phyloP scores from a whole-genome alignment of 306 rosid genomes.

The Casuarina equisetifolia region DNA sequence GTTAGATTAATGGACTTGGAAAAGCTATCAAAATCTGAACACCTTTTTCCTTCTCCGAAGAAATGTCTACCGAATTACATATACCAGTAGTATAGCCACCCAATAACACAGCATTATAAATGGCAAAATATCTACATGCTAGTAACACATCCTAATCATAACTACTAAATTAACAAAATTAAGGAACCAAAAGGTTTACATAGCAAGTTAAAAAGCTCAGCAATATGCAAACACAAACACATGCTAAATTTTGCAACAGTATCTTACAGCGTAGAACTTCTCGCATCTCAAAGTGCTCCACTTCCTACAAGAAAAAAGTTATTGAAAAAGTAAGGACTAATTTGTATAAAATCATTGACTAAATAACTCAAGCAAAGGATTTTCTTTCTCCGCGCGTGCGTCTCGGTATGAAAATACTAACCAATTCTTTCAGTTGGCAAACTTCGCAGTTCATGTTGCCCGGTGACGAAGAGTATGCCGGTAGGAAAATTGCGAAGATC shows the following conservation, averaged over 20 bases:
- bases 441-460: conserved; percentile 85
- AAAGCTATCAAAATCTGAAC: not conserved
- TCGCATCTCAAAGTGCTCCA: conserved; percentile 86
- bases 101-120: not conserved
- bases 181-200: not conserved
- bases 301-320: conserved; percentile 48
- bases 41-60: not conserved
- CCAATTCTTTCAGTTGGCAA: conserved; percentile 92
- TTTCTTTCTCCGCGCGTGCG: not conserved
- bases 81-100: not conserved
- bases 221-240: not conserved
- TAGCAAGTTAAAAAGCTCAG: not conserved
- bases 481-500: not conserved
- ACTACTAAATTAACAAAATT: not conserved
- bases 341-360: not conserved
- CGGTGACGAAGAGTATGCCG: conserved; percentile 1
- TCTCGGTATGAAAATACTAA: conserved; percentile 19
- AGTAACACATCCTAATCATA: not conserved
- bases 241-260: not conserved
- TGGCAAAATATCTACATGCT: not conserved
- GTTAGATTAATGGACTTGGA: not conserved
- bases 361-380: not conserved
- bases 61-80: not conserved
- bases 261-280: conserved; percentile 87
- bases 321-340: not conserved